phyloP scores from a whole-genome alignment of 805 yeast genomes.

The Wickerhamomyces ciferrii region DNA sequence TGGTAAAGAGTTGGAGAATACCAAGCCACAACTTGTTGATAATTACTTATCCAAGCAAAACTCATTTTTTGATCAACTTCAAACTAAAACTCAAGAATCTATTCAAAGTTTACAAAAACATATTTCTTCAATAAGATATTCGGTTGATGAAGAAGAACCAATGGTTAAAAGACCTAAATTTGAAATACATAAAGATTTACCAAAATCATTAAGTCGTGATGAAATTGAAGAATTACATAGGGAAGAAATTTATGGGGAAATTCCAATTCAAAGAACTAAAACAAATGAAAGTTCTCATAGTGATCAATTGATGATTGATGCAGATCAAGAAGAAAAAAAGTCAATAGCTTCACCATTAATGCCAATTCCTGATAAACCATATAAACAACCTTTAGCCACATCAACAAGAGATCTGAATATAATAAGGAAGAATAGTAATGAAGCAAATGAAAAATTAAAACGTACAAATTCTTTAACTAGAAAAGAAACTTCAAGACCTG shows the following conservation, averaged over 20 bases:
- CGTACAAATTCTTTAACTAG: neutral
- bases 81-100: neutral
- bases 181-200: constrained; percentile 3
- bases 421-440: neutral
- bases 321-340: neutral
- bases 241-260: neutral
- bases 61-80: constrained; percentile 3
- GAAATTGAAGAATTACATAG: constrained; percentile 4
- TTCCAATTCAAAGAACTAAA: neutral
- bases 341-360: constrained; percentile 1
- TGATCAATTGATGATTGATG: neutral
- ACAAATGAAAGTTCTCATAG: neutral
- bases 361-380: constrained; percentile 7
- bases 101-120: constrained; percentile 1
- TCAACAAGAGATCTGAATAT: neutral
- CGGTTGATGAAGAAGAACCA: constrained; percentile 6
- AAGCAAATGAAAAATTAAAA: neutral
- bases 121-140: constrained; percentile 1
- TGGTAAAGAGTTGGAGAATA: constrained; percentile 5
- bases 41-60: constrained; percentile 7
- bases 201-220: constrained; percentile 10
- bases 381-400: neutral
- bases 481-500: neutral
- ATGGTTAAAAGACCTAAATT: constrained; percentile 18
- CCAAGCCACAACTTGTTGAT: constrained; percentile 15